Conservation (phyloP, 441 rosid species). For the Populus hybrid region DNA sequence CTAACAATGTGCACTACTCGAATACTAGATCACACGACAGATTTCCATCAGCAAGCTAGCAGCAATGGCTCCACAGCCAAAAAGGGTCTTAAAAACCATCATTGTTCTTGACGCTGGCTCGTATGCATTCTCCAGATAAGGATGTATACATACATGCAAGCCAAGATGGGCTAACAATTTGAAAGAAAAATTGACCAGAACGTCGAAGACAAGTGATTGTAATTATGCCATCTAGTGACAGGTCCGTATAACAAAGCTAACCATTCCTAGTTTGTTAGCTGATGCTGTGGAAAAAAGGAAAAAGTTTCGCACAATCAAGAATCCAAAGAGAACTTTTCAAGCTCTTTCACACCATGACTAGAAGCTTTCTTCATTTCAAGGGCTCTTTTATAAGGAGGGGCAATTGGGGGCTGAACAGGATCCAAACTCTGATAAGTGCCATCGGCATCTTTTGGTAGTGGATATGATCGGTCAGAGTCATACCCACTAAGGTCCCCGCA, state of each 20-base stretch:
- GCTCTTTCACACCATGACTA: constrained; percentile 45
- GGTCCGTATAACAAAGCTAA: constrained; percentile 1
- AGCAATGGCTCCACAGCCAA: no score
- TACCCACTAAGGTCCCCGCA: constrained; percentile 89
- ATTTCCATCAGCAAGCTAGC: no score
- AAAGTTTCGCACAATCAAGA: constrained; percentile 24
- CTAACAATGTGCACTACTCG: no score
- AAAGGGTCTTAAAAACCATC: neutral
- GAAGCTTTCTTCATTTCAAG: constrained; percentile 94
- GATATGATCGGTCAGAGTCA: constrained; percentile 93
- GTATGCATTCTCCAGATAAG: neutral
- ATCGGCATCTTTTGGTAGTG: constrained; percentile 72
- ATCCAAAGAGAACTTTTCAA: constrained; percentile 57
- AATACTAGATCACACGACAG: no score
- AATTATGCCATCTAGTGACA: neutral
- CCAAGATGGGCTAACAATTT: neutral
- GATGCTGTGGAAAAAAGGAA: neutral
- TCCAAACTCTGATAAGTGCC: constrained; percentile 84
- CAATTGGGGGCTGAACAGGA: constrained; percentile 93
- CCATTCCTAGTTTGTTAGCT: constrained; percentile 6
- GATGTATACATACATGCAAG: neutral
- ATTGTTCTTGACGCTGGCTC: neutral
- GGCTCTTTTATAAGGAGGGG: constrained; percentile 91
- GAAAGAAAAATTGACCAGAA: neutral
- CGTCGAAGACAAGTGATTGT: neutral